These are phyloP conservation scores for thale cress (Arabidopsis thaliana) DNA, from an alignment of 345 rosid species.

Conservation along the genomic window DNA sequence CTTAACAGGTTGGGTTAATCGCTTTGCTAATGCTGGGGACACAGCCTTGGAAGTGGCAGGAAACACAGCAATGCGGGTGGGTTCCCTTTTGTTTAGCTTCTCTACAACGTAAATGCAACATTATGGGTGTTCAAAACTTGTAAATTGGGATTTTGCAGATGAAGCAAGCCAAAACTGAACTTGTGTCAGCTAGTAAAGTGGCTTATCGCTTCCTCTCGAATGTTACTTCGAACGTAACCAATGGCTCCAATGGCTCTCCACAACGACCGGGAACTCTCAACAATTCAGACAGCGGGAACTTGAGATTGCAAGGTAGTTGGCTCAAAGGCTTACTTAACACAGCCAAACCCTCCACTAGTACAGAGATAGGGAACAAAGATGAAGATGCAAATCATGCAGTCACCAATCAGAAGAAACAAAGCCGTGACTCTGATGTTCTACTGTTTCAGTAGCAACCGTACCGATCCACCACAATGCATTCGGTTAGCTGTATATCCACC, in stretches of 20 bases:
- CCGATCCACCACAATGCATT: constrained; percentile 20
- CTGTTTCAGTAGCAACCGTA: constrained; percentile 24
- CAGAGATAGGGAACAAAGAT: constrained; percentile 34
- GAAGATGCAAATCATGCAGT: constrained; percentile 43
- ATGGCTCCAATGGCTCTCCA: constrained; percentile 29
- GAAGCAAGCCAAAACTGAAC: constrained; percentile 93
- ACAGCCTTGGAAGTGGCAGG: constrained; percentile 89
- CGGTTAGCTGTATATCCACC: constrained; percentile 32
- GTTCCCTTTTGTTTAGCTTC: constrained; percentile 23
- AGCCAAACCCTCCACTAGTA: constrained; percentile 48
- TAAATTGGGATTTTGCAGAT: constrained; percentile 58
- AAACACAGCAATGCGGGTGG: constrained; percentile 78
- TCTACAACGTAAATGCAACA: not conserved
- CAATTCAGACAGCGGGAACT: constrained; percentile 62
- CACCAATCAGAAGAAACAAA: constrained; percentile 39
- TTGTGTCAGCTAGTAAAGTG: constrained; percentile 93
- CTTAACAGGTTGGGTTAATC: constrained; percentile 92
- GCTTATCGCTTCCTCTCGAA: constrained; percentile 84
- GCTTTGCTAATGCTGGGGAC: constrained; percentile 96
- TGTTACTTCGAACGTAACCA: constrained; percentile 55
- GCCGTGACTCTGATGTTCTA: constrained; percentile 35
- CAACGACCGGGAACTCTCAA: constrained; percentile 52
- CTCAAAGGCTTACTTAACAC: constrained; percentile 78
- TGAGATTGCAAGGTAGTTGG: constrained; percentile 76
- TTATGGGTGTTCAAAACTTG: not conserved